Evolutionary conservation across 1,284 basidiomycete genomes (phyloP).

Genomic region (Apiotrichum siamense): DNA sequence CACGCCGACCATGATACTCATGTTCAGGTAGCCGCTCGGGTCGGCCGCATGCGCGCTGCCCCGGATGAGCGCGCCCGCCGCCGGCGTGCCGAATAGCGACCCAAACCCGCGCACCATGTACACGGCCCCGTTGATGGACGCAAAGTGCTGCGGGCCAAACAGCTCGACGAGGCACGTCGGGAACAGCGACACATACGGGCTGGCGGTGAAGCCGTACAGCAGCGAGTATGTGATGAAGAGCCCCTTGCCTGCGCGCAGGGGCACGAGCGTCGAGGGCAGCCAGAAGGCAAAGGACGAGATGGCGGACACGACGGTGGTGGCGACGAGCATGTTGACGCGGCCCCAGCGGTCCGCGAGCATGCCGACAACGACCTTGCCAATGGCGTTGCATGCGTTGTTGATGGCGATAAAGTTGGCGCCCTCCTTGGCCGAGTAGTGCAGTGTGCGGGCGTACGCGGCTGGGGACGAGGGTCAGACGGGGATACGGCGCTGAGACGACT

Average conservation of each 20-base stretch:
- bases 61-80: slow-evolving; percentile 18
- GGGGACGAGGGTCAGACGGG: background rate
- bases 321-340: slow-evolving; percentile 39
- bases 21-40: slow-evolving; percentile 8
- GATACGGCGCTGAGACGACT: too few species aligned
- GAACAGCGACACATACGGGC: slow-evolving; percentile 33
- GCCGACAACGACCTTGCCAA: slow-evolving; percentile 42
- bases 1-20: slow-evolving; percentile 12
- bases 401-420: slow-evolving; percentile 33
- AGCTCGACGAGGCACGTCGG: slow-evolving; percentile 31
- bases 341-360: slow-evolving; percentile 39
- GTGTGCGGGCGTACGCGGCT: slow-evolving; percentile 25
- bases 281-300: slow-evolving; percentile 30
- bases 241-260: slow-evolving; percentile 11
- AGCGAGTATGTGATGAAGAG: slow-evolving; percentile 31
- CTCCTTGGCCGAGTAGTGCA: slow-evolving; percentile 15
- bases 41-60: background rate
- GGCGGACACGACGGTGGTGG: slow-evolving; percentile 29
- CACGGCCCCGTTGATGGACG: slow-evolving; percentile 28
- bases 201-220: slow-evolving; percentile 24
- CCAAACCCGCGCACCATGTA: slow-evolving; percentile 31
- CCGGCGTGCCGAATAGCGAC: slow-evolving; percentile 29
- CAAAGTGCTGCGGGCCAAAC: slow-evolving; percentile 32
- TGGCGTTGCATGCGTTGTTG: slow-evolving; percentile 29
- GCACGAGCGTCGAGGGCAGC: slow-evolving; percentile 23